A percentile compares a stretch with the other conserved stretches of the same genome.
phyloP scores from a whole-genome alignment of 2,329 filamentous ascomycete genomes.

The Fusarium abutilonis region DNA sequence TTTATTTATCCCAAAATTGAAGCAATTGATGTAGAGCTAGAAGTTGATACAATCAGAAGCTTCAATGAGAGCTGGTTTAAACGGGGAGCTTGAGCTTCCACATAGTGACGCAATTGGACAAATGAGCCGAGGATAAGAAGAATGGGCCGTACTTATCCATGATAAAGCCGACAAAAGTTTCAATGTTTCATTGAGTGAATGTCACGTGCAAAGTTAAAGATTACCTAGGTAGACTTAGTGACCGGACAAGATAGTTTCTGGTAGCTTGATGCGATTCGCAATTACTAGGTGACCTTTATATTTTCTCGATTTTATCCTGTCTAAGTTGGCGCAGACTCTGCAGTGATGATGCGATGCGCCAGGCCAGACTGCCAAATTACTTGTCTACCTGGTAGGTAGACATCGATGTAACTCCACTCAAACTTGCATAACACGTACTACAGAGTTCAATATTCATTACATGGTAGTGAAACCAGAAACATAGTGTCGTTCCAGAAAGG shows the following conservation, averaged over 20 bases:
- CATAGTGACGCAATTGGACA: constrained; percentile 44
- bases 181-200: neutral
- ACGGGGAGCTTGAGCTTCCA: constrained; percentile 33
- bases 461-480: too few species aligned
- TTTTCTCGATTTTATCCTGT: neutral
- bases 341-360: neutral
- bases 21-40: constrained; percentile 9
- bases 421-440: neutral
- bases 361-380: neutral
- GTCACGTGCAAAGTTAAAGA: constrained; percentile 34
- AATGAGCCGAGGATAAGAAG: constrained; percentile 44
- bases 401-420: too few species aligned
- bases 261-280: neutral
- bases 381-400: too few species aligned
- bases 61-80: constrained; percentile 21
- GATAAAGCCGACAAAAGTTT: constrained; percentile 33
- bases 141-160: constrained; percentile 32
- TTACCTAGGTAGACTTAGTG: constrained; percentile 2
- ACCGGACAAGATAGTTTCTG: neutral
- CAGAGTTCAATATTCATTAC: too few species aligned
- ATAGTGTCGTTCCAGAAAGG: too few species aligned
- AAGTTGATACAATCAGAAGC: constrained; percentile 19
- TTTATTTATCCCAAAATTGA: neutral
- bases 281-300: neutral
- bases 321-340: too few species aligned